Evolutionary conservation across 2,329 filamentous ascomycete species (phyloP).

Genomic region (Blastomyces percursus): DNA sequence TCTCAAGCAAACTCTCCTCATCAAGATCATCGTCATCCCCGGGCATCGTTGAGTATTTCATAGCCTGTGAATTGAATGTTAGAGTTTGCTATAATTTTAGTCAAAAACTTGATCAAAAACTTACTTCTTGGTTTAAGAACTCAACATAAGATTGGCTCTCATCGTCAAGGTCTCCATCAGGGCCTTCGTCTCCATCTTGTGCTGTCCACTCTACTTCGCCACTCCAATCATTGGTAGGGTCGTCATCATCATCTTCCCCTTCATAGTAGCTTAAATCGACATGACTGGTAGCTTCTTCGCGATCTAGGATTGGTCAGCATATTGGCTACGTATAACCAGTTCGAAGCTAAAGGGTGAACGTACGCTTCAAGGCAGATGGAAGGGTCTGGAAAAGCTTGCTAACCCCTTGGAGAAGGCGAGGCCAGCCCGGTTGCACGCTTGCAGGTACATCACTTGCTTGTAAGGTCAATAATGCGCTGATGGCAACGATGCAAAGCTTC

Average conservation of each 20-base stretch:
- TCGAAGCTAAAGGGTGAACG: conserved; percentile 23
- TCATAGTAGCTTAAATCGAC: conserved; percentile 71
- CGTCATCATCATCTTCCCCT: conserved; percentile 66
- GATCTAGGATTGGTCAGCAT: conserved; percentile 42
- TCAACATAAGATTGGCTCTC: conserved; percentile 92
- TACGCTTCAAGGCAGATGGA: conserved; percentile 75
- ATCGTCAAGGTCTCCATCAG: conserved; percentile 60
- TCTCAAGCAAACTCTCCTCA: conserved; percentile 85
- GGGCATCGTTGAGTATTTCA: conserved; percentile 65
- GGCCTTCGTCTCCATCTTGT: conserved; percentile 52
- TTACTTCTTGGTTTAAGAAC: conserved; percentile 82
- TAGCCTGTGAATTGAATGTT: conserved; percentile 44
- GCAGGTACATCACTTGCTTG: conserved; percentile 69
- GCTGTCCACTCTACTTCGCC: conserved; percentile 59
- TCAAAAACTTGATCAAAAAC: conserved; percentile 17
- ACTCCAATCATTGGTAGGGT: conserved; percentile 75
- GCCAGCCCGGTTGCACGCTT: conserved; percentile 95
- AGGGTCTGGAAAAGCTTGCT: conserved; percentile 86
- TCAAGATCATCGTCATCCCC: conserved; percentile 83
- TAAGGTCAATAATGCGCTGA: conserved; percentile 71
- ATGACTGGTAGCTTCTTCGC: conserved; percentile 82
- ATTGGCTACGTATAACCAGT: background rate
- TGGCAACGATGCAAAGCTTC: conserved; percentile 93
- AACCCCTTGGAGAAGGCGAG: conserved; percentile 75
- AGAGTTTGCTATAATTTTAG: conserved; percentile 8